phyloP scores from a whole-genome alignment of 164 flowering plant genomes.

The Sextonia rubra region DNA sequence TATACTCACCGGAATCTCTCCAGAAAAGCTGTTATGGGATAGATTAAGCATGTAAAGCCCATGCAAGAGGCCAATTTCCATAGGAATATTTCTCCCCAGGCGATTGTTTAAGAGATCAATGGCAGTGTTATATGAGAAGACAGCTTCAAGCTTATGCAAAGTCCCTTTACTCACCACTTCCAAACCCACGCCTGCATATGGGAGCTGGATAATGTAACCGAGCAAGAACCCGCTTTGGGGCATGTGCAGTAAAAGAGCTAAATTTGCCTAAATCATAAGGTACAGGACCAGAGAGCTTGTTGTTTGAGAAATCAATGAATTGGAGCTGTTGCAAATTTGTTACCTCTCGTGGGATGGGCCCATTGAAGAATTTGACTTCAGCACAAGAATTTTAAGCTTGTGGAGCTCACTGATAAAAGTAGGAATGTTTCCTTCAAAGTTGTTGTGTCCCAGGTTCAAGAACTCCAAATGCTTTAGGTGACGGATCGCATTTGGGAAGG shows the following conservation, averaged over 20 bases:
- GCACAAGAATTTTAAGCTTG: slow-evolving; percentile 16
- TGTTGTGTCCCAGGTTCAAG: slow-evolving; percentile 12
- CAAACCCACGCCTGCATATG: slow-evolving; percentile 10
- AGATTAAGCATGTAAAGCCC: slow-evolving; percentile 20
- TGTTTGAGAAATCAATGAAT: slow-evolving; percentile 15
- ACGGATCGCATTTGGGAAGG: slow-evolving; percentile 12
- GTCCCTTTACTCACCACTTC: slow-evolving; percentile 14
- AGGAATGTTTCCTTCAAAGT: slow-evolving; percentile 18
- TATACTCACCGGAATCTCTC: slow-evolving; percentile 11
- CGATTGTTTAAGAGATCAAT: slow-evolving; percentile 17
- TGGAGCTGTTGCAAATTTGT: slow-evolving; percentile 6
- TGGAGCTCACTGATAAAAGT: slow-evolving; percentile 17
- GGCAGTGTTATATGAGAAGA: slow-evolving; percentile 12
- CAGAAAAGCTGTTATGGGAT: slow-evolving; percentile 14
- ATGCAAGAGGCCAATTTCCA: slow-evolving; percentile 12
- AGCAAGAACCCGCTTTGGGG: slow-evolving; percentile 3
- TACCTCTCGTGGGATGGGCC: neutral
- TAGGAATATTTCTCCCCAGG: slow-evolving; percentile 13
- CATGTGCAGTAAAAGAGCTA: neutral
- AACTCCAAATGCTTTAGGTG: slow-evolving; percentile 6
- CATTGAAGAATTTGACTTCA: slow-evolving; percentile 12
- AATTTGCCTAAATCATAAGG: slow-evolving; percentile 10
- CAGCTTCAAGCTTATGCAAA: neutral
- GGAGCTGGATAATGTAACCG: slow-evolving; percentile 8
- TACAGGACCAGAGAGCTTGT: slow-evolving; percentile 14